A percentile compares a stretch with the other conserved stretches of the same genome.
Evolutionary conservation across 2,329 filamentous ascomycete species (phyloP).

Genomic region (Ceratocystis cubensis): DNA sequence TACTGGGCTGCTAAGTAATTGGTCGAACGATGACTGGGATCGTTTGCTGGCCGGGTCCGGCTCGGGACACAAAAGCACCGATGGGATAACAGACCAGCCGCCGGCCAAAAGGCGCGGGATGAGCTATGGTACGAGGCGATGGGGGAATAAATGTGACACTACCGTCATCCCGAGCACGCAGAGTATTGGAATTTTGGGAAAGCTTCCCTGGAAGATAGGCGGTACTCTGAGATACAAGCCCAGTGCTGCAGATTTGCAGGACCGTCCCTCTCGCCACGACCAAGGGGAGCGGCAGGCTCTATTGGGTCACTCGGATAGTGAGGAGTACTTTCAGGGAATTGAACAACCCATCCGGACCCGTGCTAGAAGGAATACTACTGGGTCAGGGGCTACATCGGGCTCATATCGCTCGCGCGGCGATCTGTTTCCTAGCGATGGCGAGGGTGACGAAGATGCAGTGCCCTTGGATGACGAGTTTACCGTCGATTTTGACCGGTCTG

Average conservation of each 20-base stretch:
- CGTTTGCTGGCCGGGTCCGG: constrained; percentile 62
- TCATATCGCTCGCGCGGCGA: constrained; percentile 81
- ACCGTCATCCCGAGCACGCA: constrained; percentile 84
- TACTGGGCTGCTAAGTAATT: constrained; percentile 54
- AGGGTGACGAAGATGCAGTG: constrained; percentile 85
- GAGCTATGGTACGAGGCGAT: constrained; percentile 66
- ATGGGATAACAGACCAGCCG: constrained; percentile 42
- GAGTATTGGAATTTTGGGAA: constrained; percentile 70
- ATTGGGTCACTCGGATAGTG: constrained; percentile 31
- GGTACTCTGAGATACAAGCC: constrained; percentile 77
- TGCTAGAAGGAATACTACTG: constrained; percentile 64
- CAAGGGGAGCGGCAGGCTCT: constrained; percentile 56
- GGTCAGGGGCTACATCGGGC: constrained; percentile 69
- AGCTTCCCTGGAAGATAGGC: constrained; percentile 74
- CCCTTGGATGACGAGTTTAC: constrained; percentile 87
- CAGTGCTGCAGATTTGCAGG: constrained; percentile 78
- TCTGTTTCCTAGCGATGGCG: constrained; percentile 73
- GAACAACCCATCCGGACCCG: constrained; percentile 24
- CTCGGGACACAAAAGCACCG: constrained; percentile 11
- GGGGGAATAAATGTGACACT: constrained; percentile 56
- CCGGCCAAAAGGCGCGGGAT: constrained; percentile 66
- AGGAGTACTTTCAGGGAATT: constrained; percentile 40
- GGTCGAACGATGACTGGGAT: constrained; percentile 77
- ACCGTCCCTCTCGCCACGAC: constrained; percentile 54
- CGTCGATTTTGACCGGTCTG: constrained; percentile 63